phyloP scores from a whole-genome alignment of 768 basidiomycete genomes.

The Aureoboletus auriporus region DNA sequence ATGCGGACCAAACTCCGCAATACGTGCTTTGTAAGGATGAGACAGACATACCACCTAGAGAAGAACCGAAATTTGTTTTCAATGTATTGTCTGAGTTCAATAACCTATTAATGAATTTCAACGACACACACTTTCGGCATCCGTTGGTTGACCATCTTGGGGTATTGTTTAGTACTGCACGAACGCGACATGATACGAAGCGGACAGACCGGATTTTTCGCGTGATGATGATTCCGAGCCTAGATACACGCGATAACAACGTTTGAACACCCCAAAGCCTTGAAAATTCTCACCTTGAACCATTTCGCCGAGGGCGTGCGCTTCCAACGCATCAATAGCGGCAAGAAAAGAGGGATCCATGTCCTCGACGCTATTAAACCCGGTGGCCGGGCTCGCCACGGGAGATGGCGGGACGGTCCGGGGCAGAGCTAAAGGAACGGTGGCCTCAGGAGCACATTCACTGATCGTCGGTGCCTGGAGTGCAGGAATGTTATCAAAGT shows the following conservation, averaged over 20 bases:
- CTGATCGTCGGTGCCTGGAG: constrained; percentile 18
- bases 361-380: constrained; percentile 9
- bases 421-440: neutral
- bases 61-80: neutral
- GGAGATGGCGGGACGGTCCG: neutral
- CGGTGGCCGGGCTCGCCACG: constrained; percentile 11
- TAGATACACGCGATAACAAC: neutral
- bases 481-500: constrained; percentile 39
- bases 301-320: constrained; percentile 19
- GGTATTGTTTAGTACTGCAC: neutral
- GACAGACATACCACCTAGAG: constrained; percentile 17
- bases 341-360: constrained; percentile 27
- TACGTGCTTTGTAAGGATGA: neutral
- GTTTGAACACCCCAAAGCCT: neutral
- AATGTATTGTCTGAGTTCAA: neutral
- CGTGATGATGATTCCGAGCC: neutral
- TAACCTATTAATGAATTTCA: neutral
- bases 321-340: constrained; percentile 47
- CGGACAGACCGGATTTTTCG: constrained; percentile 4
- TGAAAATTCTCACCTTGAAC: constrained; percentile 7
- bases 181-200: neutral
- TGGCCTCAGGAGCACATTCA: neutral
- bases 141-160: constrained; percentile 7
- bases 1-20: neutral
- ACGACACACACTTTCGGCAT: constrained; percentile 5